Evolutionary conservation across 495 filamentous ascomycete genomes (phyloP).

Genomic region (Hypoxylon intermedium): DNA sequence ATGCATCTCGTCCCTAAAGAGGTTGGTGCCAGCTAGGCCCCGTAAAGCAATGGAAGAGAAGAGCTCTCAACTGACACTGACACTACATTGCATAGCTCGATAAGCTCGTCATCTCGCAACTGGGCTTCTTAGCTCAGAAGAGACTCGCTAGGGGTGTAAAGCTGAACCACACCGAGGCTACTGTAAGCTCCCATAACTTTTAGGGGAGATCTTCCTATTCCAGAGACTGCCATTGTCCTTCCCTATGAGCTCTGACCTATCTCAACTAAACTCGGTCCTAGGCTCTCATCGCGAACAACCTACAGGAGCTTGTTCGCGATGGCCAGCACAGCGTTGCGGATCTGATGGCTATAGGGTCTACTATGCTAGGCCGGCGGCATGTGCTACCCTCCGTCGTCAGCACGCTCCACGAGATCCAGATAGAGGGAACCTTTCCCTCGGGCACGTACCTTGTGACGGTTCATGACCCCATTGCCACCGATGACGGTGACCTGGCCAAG

Average conservation of each 20-base stretch:
- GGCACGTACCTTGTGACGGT: constrained; percentile 97
- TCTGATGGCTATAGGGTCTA: constrained; percentile 89
- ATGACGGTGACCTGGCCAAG: constrained; percentile 84
- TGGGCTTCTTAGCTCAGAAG: constrained; percentile 86
- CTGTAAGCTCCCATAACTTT: constrained; percentile 60
- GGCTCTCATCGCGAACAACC: constrained; percentile 87
- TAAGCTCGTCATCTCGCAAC: constrained; percentile 92
- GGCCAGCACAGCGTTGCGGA: constrained; percentile 89
- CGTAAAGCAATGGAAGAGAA: constrained; percentile 4
- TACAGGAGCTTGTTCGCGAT: constrained; percentile 98
- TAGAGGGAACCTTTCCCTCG: constrained; percentile 90
- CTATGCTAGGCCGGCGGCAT: constrained; percentile 93
- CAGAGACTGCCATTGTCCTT: too few species aligned
- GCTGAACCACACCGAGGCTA: constrained; percentile 91
- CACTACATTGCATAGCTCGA: constrained; percentile 76
- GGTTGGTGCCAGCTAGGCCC: constrained; percentile 58
- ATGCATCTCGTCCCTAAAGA: constrained; percentile 92
- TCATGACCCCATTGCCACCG: constrained; percentile 83
- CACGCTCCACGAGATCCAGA: constrained; percentile 82
- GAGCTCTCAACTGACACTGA: constrained; percentile 17
- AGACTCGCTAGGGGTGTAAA: constrained; percentile 87
- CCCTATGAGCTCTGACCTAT: too few species aligned
- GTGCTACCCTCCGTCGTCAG: constrained; percentile 82
- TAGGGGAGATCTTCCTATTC: too few species aligned
- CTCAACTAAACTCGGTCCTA: constrained; percentile 42